Percentiles rank a stretch among this genome's conserved stretches.
Evolutionary conservation across 768 basidiomycete genomes (phyloP).

Genomic region (Mycena crocata): DNA sequence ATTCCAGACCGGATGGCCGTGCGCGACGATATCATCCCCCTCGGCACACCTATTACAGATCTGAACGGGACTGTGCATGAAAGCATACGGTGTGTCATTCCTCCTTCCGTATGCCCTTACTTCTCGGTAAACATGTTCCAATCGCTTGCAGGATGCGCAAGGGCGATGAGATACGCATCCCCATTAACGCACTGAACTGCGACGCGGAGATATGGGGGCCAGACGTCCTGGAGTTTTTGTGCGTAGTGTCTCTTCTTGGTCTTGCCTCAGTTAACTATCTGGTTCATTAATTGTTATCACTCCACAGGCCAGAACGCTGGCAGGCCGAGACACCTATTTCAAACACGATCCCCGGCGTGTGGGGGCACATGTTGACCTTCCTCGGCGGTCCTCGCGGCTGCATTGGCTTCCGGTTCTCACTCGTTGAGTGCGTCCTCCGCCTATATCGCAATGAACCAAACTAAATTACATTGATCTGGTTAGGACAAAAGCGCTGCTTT

Average conservation of each 20-base stretch:
- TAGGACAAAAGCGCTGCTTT: conserved; percentile 8
- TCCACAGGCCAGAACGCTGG: conserved; percentile 81
- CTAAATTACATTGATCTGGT: neutral
- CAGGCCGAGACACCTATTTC: conserved; percentile 55
- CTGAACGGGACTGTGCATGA: conserved; percentile 53
- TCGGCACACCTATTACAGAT: conserved; percentile 58
- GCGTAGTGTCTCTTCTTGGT: conserved; percentile 24
- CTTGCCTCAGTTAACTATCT: conserved; percentile 52
- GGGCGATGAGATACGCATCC: conserved; percentile 60
- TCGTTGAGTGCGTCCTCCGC: conserved; percentile 1
- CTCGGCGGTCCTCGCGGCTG: conserved; percentile 55
- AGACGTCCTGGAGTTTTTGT: conserved; percentile 74
- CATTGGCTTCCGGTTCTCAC: conserved; percentile 19
- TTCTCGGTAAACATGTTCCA: too few relatives aligned
- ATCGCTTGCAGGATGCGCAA: conserved; percentile 49
- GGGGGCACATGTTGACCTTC: conserved; percentile 71
- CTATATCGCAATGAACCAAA: too few relatives aligned
- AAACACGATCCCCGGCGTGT: conserved; percentile 65
- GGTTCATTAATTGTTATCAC: too few relatives aligned
- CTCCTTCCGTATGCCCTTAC: neutral
- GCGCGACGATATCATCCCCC: conserved; percentile 65
- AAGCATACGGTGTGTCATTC: conserved; percentile 40
- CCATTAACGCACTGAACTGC: conserved; percentile 64
- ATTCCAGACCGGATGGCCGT: conserved; percentile 55
- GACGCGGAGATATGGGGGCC: conserved; percentile 69